A percentile compares a stretch with the other conserved stretches of the same genome.
phyloP scores from a whole-genome alignment of 2,329 filamentous ascomycete genomes.

The Penicillium hordei region DNA sequence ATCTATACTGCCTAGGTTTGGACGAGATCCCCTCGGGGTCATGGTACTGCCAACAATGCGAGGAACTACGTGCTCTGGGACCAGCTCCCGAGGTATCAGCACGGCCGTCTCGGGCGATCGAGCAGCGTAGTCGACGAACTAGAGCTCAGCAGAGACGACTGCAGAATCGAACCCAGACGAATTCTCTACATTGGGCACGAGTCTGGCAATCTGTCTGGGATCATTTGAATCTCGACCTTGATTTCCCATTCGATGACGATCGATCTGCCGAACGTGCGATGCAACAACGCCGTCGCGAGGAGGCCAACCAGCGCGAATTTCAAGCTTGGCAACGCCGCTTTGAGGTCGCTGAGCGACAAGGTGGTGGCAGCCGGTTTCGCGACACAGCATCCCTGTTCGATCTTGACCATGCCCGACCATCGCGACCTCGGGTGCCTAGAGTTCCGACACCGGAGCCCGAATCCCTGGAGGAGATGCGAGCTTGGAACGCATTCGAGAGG shows the following conservation, averaged over 20 bases:
- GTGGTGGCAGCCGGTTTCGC: constrained; percentile 70
- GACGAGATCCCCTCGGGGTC: constrained; percentile 71
- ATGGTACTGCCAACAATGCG: constrained; percentile 91
- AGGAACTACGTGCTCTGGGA: constrained; percentile 46
- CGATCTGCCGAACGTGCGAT: constrained; percentile 59
- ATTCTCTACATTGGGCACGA: constrained; percentile 64
- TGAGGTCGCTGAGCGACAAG: constrained; percentile 76
- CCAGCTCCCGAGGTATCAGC: constrained; percentile 39
- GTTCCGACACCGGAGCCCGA: constrained; percentile 60
- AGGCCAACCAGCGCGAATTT: constrained; percentile 58
- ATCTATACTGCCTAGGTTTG: constrained; percentile 87
- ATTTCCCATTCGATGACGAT: constrained; percentile 81
- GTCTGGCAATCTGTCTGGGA: constrained; percentile 93
- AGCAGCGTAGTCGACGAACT: constrained; percentile 52
- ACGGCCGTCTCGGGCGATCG: constrained; percentile 31
- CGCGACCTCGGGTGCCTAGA: constrained; percentile 40
- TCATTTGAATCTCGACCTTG: constrained; percentile 71
- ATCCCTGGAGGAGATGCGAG: constrained; percentile 74
- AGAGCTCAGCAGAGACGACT: constrained; percentile 46
- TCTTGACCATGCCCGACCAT: constrained; percentile 45
- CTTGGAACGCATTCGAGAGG: constrained; percentile 89
- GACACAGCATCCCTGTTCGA: constrained; percentile 64
- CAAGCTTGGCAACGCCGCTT: constrained; percentile 80
- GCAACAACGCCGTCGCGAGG: constrained; percentile 48
- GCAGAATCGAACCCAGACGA: constrained; percentile 42